A percentile compares a stretch with the other conserved stretches of the same genome.
Evolutionary conservation across 345 rosid species (phyloP).

Genomic region (Physaria fendleri): DNA sequence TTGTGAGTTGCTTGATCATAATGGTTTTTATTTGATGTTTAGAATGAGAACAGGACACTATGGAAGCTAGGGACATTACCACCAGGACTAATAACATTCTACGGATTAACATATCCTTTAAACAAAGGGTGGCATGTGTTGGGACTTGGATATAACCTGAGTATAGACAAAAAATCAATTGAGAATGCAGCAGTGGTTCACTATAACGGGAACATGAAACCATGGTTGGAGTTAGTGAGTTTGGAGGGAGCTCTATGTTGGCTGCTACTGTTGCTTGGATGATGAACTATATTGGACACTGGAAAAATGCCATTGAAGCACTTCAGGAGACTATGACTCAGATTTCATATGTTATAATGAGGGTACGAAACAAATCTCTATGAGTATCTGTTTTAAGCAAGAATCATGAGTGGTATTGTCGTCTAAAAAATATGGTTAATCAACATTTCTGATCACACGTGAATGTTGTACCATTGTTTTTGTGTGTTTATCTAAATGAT

Average conservation of each 20-base stretch:
- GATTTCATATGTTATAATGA: slow-evolving; percentile 49
- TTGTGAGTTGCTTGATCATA: slow-evolving; percentile 7
- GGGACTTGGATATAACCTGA: slow-evolving; percentile 95
- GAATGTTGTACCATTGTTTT: background rate
- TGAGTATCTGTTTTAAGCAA: slow-evolving; percentile 54
- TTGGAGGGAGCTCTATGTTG: slow-evolving; percentile 70
- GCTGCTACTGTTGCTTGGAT: slow-evolving; percentile 85
- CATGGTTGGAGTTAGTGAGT: slow-evolving; percentile 96
- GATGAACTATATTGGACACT: slow-evolving; percentile 55
- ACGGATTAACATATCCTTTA: slow-evolving; percentile 74
- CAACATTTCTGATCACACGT: slow-evolving; percentile 8
- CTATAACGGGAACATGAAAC: slow-evolving; percentile 99
- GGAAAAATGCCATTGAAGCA: slow-evolving; percentile 51
- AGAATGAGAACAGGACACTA: slow-evolving; percentile 90
- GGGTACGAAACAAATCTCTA: slow-evolving; percentile 37
- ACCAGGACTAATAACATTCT: slow-evolving; percentile 93
- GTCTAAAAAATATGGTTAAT: background rate
- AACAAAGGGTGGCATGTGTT: slow-evolving; percentile 97
- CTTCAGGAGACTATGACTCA: slow-evolving; percentile 48
- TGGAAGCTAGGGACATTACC: slow-evolving; percentile 99
- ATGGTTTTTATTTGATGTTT: slow-evolving; percentile 6
- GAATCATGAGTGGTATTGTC: slow-evolving; percentile 41
- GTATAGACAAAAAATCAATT: slow-evolving; percentile 66
- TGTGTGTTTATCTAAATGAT: background rate
- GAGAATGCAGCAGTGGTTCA: slow-evolving; percentile 91